A percentile compares a stretch with the other conserved stretches of the same genome.
Evolutionary conservation across 139 green algal species (phyloP).

Genomic region (Chlorella sp.): DNA sequence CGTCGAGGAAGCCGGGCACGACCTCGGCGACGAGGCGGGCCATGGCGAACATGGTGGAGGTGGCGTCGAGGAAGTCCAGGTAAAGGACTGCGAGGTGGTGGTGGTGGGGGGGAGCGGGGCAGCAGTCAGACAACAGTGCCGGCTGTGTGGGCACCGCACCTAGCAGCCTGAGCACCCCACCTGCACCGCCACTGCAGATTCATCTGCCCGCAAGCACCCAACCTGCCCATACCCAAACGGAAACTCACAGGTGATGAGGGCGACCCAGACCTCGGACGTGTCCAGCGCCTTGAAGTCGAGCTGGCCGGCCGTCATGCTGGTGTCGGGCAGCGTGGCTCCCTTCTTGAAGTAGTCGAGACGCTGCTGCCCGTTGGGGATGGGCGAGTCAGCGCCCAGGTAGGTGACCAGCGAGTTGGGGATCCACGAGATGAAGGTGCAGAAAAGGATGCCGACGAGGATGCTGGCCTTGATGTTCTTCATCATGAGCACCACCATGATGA

Average conservation of each 20-base stretch:
- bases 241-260: constrained; percentile 28
- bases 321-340: constrained; percentile 36
- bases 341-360: constrained; percentile 58
- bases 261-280: constrained; percentile 12
- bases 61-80: constrained; percentile 75
- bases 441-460: constrained; percentile 71
- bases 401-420: constrained; percentile 42
- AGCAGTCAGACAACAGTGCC: too few relatives aligned
- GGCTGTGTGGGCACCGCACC: too few relatives aligned
- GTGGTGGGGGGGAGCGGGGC: too few relatives aligned
- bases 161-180: too few relatives aligned
- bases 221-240: too few relatives aligned
- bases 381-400: not conserved
- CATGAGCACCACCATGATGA: constrained; percentile 61
- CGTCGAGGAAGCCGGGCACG: constrained; percentile 56
- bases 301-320: constrained; percentile 11
- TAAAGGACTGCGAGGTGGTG: too few relatives aligned
- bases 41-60: constrained; percentile 69
- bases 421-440: constrained; percentile 81
- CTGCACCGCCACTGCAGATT: too few relatives aligned
- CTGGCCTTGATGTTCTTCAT: constrained; percentile 48
- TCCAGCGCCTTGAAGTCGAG: constrained; percentile 16
- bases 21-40: constrained; percentile 58
- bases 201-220: too few relatives aligned
- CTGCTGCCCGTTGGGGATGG: constrained; percentile 40